Conservation (phyloP, 2,329 filamentous ascomycete genomes). For the Cytospora paraplurivora region DNA sequence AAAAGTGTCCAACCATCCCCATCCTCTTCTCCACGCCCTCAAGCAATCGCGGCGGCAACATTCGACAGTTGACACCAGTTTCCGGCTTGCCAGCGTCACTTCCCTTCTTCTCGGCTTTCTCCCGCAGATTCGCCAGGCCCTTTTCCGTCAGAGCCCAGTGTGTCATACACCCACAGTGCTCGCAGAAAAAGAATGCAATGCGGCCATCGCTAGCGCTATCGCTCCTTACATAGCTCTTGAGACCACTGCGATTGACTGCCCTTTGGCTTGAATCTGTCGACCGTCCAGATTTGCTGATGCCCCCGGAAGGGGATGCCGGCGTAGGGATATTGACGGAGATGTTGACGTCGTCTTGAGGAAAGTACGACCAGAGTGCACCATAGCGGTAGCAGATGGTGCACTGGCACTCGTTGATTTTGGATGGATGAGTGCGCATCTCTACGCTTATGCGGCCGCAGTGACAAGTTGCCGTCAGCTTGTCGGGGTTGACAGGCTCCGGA, state of each 20-base stretch:
- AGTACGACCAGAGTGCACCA: slow-evolving; percentile 26
- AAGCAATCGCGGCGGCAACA: not conserved
- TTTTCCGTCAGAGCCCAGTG: slow-evolving; percentile 25
- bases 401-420: slow-evolving; percentile 23
- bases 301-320: not conserved
- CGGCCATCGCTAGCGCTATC: slow-evolving; percentile 10
- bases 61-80: slow-evolving; percentile 14
- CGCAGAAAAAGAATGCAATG: slow-evolving; percentile 24
- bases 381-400: slow-evolving; percentile 26
- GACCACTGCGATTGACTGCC: not conserved
- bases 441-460: slow-evolving; percentile 26
- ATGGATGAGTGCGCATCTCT: slow-evolving; percentile 18
- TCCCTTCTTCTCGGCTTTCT: not conserved
- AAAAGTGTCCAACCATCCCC: not conserved
- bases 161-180: slow-evolving; percentile 27
- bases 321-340: slow-evolving; percentile 5
- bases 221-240: slow-evolving; percentile 11
- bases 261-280: not conserved
- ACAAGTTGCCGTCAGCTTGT: slow-evolving; percentile 11
- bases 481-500: slow-evolving; percentile 7
- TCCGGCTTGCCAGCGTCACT: not conserved
- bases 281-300: too few relatives aligned
- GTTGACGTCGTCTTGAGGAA: slow-evolving; percentile 13
- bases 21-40: slow-evolving; percentile 12
- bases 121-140: not conserved